Conservation (phyloP, 225 moss, liverwort and hornwort species). For the Rhytidiadelphus loreus region DNA sequence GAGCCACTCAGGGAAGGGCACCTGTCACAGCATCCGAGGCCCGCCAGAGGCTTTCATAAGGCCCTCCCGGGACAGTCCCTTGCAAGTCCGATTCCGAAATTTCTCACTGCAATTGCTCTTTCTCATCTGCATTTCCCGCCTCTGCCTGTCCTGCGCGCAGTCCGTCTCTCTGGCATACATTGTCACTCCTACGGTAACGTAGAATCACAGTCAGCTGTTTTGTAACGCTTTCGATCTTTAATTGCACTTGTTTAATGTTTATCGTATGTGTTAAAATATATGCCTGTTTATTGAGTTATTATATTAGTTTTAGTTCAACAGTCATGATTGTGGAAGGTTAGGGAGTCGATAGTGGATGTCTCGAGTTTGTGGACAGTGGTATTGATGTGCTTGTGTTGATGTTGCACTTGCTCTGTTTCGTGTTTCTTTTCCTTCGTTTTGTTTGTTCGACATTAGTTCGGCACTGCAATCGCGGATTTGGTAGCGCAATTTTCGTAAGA, state of each 20-base stretch:
- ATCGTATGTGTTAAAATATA: too few relatives aligned
- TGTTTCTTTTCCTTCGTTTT: neutral
- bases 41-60: neutral
- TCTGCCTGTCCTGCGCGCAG: too few relatives aligned
- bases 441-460: neutral
- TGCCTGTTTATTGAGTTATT: too few relatives aligned
- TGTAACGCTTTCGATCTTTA: neutral
- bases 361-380: neutral
- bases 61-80: too few relatives aligned
- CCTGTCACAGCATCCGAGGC: neutral
- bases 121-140: neutral
- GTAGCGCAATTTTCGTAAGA: too few relatives aligned
- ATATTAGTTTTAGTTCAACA: too few relatives aligned
- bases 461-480: neutral
- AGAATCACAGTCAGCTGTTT: neutral
- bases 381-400: neutral
- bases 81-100: neutral
- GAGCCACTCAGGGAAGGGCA: neutral
- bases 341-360: neutral
- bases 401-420: neutral
- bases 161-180: too few relatives aligned
- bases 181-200: neutral
- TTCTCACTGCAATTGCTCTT: too few relatives aligned
- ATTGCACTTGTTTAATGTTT: neutral
- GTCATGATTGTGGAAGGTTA: neutral